A percentile compares a stretch with the other conserved stretches of the same genome.
Evolutionary conservation across 495 filamentous ascomycete genomes (phyloP).

Genomic region (Oleoguttula mirabilis): DNA sequence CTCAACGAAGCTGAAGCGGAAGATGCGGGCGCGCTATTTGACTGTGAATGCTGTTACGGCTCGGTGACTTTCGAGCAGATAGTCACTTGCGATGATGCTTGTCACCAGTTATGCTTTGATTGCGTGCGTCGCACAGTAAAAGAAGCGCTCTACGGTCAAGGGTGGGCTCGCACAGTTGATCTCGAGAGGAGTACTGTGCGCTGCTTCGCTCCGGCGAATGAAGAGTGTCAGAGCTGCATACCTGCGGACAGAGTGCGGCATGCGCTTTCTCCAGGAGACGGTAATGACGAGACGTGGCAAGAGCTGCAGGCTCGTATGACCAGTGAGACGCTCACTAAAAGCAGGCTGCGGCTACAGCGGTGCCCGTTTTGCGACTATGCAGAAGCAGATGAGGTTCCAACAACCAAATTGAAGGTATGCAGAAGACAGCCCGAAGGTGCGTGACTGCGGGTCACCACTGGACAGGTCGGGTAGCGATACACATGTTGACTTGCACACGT

Average conservation of each 20-base stretch:
- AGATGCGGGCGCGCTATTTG: constrained; percentile 55
- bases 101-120: constrained; percentile 74
- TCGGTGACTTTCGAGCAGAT: constrained; percentile 72
- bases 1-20: constrained; percentile 70
- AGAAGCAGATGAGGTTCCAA: constrained; percentile 64
- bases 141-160: constrained; percentile 86
- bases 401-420: constrained; percentile 1
- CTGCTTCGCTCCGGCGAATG: constrained; percentile 58
- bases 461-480: no score
- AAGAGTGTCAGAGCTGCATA: constrained; percentile 59
- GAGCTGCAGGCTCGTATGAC: constrained; percentile 68
- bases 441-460: no score
- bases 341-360: constrained; percentile 59
- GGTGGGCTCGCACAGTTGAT: constrained; percentile 72
- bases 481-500: no score
- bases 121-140: constrained; percentile 69
- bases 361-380: constrained; percentile 90
- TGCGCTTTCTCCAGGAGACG: constrained; percentile 54
- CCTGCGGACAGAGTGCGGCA: constrained; percentile 52
- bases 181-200: constrained; percentile 55
- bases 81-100: constrained; percentile 53
- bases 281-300: constrained; percentile 54
- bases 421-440: no score
- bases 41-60: constrained; percentile 84
- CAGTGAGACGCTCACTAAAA: constrained; percentile 57